A percentile compares a stretch with the other conserved stretches of the same genome.
phyloP scores from a whole-genome alignment of 257 asterid species.

The Rhazya stricta region DNA sequence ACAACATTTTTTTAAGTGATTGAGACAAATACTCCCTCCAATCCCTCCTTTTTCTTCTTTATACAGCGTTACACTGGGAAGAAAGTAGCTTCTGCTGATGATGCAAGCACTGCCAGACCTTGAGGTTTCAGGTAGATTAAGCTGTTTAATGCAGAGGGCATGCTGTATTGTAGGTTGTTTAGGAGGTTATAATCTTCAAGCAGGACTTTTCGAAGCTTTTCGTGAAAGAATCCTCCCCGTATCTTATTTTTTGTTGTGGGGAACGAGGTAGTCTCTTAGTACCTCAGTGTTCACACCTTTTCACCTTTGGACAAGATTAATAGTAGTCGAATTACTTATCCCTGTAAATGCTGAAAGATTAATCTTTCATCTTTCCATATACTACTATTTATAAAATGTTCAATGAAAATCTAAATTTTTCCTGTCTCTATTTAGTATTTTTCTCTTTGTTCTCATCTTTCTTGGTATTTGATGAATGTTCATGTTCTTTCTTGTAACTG shows the following conservation, averaged over 20 bases:
- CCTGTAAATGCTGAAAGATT: slow-evolving; percentile 17
- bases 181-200: slow-evolving; percentile 18
- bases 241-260: slow-evolving; percentile 4
- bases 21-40: neutral
- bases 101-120: slow-evolving; percentile 45
- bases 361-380: slow-evolving; percentile 14
- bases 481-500: neutral
- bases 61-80: slow-evolving; percentile 78
- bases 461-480: neutral
- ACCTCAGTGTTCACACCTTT: slow-evolving; percentile 11
- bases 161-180: slow-evolving; percentile 28
- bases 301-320: slow-evolving; percentile 9
- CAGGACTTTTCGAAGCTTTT: neutral
- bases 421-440: slow-evolving; percentile 1
- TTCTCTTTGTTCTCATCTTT: neutral
- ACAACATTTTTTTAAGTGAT: neutral
- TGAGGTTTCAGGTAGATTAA: slow-evolving; percentile 41
- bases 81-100: slow-evolving; percentile 60
- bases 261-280: slow-evolving; percentile 1
- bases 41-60: neutral
- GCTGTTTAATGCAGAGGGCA: slow-evolving; percentile 26
- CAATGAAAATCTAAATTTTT: slow-evolving; percentile 11
- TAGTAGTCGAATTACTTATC: slow-evolving; percentile 3
- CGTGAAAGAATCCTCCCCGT: neutral
- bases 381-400: slow-evolving; percentile 19